Evolutionary conservation across 495 filamentous ascomycete genomes (phyloP), one percentile per base, ranked within the genome.

Genomic region (Bacidia gigantensis): DNA sequence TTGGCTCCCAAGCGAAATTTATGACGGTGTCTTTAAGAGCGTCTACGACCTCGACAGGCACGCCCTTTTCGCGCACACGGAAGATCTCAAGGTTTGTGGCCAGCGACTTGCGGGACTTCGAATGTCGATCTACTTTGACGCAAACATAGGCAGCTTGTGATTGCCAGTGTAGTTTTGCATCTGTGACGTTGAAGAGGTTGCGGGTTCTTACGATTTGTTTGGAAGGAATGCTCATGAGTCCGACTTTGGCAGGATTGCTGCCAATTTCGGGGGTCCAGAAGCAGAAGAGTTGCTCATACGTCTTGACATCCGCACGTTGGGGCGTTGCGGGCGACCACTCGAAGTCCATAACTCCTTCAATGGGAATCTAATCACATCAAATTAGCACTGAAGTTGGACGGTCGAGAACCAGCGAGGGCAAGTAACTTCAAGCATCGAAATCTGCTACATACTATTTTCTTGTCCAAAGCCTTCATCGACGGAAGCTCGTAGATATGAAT

Each of bases 181-280:
- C 92, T 3, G 86, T 83, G 22, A 98, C 92, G 62, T 89, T 96
- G 80, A 98, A 95, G 26, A 98, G 76, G 63, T 98, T 98, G 60
- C 95, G 75, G 0, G 89, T 92, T 57, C 92, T 84, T 39, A 96
- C 84, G 56, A 94, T 77, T 64, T 93, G 79, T 72, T 95, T 97
- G 32, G 85, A 86, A 1, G 92, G 92, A 54, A 98, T 85, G 69
- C 78, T 87, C 92, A 98, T 98, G 60, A 98, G 72, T 51, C 82
- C 89, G 58, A 96, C 92, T 69, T 88, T 88, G 49, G 92, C 92
- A n/a, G 92, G 92, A 65, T 95, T 96, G 76, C 86, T 93, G 63
- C 88, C 92, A 55, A 96, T 90, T 69, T 96, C 92, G 46, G 92
- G 92, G 11, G 92, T 95, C 92, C 92, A 98, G 80, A 88, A 98